A percentile compares a stretch with the other conserved stretches of the same genome.
Evolutionary conservation across 2,329 filamentous ascomycete species (phyloP).

Genomic region (Hypoxylon sp.): DNA sequence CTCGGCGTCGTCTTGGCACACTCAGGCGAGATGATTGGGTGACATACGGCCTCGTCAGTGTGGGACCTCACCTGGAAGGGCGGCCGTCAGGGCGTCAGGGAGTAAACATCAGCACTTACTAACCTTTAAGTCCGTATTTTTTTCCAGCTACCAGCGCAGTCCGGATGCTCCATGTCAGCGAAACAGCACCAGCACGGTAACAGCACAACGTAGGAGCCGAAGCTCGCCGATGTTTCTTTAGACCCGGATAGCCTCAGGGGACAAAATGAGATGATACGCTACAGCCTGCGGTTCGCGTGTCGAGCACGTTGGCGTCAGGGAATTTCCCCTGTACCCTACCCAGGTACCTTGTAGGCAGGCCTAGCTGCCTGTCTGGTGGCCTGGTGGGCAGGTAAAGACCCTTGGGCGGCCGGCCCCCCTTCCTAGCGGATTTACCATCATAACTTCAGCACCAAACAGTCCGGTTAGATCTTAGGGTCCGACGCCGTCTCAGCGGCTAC

Average conservation of each 20-base stretch:
- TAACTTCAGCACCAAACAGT: constrained; percentile 38
- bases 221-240: constrained; percentile 12
- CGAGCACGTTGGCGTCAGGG: constrained; percentile 39
- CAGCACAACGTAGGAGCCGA: background rate
- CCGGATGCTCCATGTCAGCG: constrained; percentile 9
- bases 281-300: constrained; percentile 27
- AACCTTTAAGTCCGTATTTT: background rate
- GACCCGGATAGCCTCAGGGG: constrained; percentile 1
- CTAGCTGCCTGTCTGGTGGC: no score
- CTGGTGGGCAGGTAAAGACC: no score
- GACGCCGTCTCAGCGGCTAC: constrained; percentile 20
- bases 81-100: no score
- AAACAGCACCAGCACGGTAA: background rate
- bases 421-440: constrained; percentile 41
- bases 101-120: constrained; percentile 4
- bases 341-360: no score
- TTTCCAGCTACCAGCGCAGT: constrained; percentile 3
- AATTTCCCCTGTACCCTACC: constrained; percentile 23
- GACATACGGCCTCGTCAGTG: constrained; percentile 22
- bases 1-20: constrained; percentile 17
- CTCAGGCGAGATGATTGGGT: constrained; percentile 22
- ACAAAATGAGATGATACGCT: constrained; percentile 32
- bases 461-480: constrained; percentile 26
- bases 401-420: constrained; percentile 4
- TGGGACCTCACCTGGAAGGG: constrained; percentile 18